Percentiles rank a stretch among this genome's conserved stretches.
phyloP scores from a whole-genome alignment of 2,329 filamentous ascomycete species.

The Diaporthe citriasiana region DNA sequence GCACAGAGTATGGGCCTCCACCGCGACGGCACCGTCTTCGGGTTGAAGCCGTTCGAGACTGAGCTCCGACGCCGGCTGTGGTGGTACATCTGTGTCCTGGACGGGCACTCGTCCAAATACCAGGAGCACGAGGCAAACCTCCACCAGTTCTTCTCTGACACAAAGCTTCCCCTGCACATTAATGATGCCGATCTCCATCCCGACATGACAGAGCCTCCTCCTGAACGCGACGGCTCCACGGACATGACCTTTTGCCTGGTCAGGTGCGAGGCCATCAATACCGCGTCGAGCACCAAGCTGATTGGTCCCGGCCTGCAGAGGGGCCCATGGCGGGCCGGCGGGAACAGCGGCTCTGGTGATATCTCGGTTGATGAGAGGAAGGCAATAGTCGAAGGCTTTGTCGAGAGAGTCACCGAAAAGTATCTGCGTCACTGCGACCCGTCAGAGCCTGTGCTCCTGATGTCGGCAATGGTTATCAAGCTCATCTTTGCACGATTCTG shows the following conservation, averaged over 20 bases:
- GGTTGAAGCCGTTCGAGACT: constrained; percentile 66
- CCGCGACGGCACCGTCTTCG: constrained; percentile 62
- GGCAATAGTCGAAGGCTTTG: constrained; percentile 23
- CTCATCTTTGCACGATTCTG: constrained; percentile 37
- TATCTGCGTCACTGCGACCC: constrained; percentile 33
- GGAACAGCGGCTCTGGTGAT: not conserved
- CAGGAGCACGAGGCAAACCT: constrained; percentile 63
- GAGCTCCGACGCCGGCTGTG: constrained; percentile 72
- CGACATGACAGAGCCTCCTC: constrained; percentile 59
- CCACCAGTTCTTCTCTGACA: constrained; percentile 58
- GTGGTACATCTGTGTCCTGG: constrained; percentile 70
- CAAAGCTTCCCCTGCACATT: constrained; percentile 64
- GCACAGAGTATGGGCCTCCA: constrained; percentile 65
- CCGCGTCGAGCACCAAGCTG: constrained; percentile 37
- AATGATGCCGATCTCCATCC: constrained; percentile 63
- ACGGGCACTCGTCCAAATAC: constrained; percentile 67
- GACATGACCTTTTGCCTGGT: constrained; percentile 62
- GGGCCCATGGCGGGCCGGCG: not conserved
- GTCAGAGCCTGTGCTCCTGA: constrained; percentile 9
- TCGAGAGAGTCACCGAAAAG: not conserved
- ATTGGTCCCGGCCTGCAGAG: constrained; percentile 10
- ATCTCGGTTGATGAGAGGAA: not conserved
- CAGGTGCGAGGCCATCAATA: constrained; percentile 51
- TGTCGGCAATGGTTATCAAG: constrained; percentile 14
- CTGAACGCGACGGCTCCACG: constrained; percentile 62